phyloP scores from a whole-genome alignment of 140 eudicot species.

The Stevia rebaudiana region DNA sequence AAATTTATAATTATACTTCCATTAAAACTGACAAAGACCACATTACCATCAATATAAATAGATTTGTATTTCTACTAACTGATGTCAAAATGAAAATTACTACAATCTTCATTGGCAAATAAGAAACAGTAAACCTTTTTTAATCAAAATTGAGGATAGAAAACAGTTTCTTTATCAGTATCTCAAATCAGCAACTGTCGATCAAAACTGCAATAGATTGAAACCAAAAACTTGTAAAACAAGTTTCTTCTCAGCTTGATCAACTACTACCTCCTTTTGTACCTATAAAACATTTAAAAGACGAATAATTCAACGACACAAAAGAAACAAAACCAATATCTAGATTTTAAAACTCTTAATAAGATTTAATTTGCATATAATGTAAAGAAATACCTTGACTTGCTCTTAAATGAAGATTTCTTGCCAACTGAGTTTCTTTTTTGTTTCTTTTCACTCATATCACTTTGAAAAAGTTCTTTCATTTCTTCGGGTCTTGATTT shows the following conservation, averaged over 20 bases:
- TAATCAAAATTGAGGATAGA: not conserved
- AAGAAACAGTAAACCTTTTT: not conserved
- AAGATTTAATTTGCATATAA: not conserved
- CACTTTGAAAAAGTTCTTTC: constrained; percentile 76
- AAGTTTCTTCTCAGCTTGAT: not conserved
- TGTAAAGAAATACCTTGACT: constrained; percentile 74
- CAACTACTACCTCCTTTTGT: constrained; percentile 50
- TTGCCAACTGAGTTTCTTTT: constrained; percentile 41
- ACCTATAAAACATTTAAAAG: constrained; percentile 37
- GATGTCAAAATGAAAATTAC: not conserved
- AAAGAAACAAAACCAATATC: not conserved
- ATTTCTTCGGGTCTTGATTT: constrained; percentile 82
- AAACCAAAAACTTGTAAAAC: not conserved
- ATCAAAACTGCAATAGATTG: not conserved
- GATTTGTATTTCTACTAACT: too few species aligned
- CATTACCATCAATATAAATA: too few species aligned
- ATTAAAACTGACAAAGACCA: too few species aligned
- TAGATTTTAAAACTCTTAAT: not conserved
- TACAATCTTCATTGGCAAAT: not conserved
- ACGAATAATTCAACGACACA: not conserved
- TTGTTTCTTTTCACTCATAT: constrained; percentile 82
- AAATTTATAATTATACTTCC: too few species aligned
- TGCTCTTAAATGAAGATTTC: constrained; percentile 88
- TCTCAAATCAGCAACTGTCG: not conserved
- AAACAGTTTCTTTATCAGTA: not conserved